Conservation (phyloP, 164 flowering plant genomes). For the Vitis cinerea region DNA sequence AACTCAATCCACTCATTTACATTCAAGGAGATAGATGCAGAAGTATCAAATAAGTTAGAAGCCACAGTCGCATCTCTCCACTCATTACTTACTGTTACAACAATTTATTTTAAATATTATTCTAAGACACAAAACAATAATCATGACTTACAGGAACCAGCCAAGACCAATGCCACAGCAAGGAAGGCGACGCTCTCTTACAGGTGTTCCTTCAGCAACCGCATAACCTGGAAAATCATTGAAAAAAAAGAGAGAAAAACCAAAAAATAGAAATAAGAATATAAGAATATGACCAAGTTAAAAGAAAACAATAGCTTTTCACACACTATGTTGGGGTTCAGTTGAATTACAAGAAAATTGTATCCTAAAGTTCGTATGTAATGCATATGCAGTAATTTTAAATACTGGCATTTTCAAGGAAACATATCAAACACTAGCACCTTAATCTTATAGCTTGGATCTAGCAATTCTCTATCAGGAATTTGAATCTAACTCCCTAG, state of each 20-base stretch:
- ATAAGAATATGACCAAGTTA: slow-evolving; percentile 1
- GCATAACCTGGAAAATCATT: slow-evolving; percentile 50
- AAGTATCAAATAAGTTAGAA: too few relatives aligned
- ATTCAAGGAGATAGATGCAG: too few relatives aligned
- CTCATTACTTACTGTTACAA: too few relatives aligned
- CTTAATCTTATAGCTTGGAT: not conserved
- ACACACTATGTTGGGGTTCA: not conserved
- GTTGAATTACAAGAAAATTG: too few relatives aligned
- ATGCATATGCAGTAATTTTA: not conserved
- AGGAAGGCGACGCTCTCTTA: slow-evolving; percentile 61
- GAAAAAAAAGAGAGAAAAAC: not conserved
- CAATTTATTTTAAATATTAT: too few relatives aligned
- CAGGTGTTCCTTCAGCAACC: slow-evolving; percentile 66
- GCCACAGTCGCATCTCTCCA: too few relatives aligned
- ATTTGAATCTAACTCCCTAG: too few relatives aligned
- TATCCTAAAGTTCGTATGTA: not conserved
- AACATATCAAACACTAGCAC: not conserved
- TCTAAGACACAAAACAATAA: not conserved
- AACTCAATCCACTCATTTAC: too few relatives aligned
- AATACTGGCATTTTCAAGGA: not conserved
- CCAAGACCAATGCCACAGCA: slow-evolving; percentile 74
- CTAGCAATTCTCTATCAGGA: not conserved
- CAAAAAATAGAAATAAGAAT: not conserved
- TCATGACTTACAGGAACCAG: slow-evolving; percentile 70
- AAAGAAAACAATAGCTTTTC: not conserved